Base-by-base conservation (phyloP, 139 green algal genomes). In the Coelastrella sp. region DNA sequence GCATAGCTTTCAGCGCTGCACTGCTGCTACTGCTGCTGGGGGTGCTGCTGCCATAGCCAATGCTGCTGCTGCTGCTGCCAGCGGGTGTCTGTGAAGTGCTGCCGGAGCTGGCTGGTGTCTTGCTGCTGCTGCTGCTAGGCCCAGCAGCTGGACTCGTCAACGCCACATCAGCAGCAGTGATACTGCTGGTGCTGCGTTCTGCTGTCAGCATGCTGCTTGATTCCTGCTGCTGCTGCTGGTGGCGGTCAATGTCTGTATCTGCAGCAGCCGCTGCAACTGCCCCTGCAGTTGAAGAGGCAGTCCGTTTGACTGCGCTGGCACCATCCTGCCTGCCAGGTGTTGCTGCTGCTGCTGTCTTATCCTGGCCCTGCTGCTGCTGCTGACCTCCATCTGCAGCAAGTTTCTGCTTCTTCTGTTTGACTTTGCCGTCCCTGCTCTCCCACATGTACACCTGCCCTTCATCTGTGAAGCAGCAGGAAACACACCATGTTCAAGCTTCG, bases 381-480 rank as follows among this genome's bases (percentile, higher is more conserved):
- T 92, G 89, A 86, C 6, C 91, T 60, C 80, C 74, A 16, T 32
- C 64, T 87, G 83, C n/a, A 32, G 83, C 71, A 19, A 65, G 59
- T 17, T 56, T 60, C 23, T 20, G 66, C 13, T n/a, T 75, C 20
- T 59, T 88, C 23, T 90, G 32, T 47, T 47, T 47, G 32, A 47
- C 32, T 47, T 47, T 84, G 73, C 74, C 85, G 60, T 87, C 59
- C 32, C 83, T 88, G 11, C 92, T 94, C 85, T 98, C 97, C 97
- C 97, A 99, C 85, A 95, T 94, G 93, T 94, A 99, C 71, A 99
- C 93, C 23, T 96, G 90, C 0, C 98, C 98, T 23, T 92, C 84
- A 2, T 96, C 93, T 7, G 96, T 47, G 1, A 47, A 47, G 32
- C 32, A 47, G 32, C 32, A 47, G 32, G 32, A 47, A 47, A 47